Evolutionary conservation across 495 filamentous ascomycete genomes (phyloP).

Genomic region (Neurospora intermedia): DNA sequence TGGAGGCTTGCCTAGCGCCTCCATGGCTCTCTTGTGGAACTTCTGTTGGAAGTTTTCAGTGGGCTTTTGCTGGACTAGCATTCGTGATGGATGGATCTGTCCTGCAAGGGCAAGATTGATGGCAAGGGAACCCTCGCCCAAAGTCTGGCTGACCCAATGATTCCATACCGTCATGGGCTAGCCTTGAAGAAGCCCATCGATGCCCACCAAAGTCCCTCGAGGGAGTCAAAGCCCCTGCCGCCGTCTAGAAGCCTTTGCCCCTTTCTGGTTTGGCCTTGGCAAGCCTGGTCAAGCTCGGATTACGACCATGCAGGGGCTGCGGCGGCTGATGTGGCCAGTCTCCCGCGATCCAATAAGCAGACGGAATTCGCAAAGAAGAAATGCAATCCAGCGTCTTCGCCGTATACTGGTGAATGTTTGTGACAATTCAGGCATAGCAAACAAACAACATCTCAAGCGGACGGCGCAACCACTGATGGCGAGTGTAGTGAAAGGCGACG

Average conservation of each 20-base stretch:
- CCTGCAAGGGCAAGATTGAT: not conserved
- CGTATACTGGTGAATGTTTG: not conserved
- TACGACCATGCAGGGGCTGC: not conserved
- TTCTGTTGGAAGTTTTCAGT: not conserved
- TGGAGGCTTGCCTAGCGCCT: not conserved
- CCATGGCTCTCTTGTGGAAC: not conserved
- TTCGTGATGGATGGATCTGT: not conserved
- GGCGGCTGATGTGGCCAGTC: not conserved
- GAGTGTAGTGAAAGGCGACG: not conserved
- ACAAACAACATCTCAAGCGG: not conserved
- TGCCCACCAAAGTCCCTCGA: not conserved
- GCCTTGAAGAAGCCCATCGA: not conserved
- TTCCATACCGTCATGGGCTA: not conserved
- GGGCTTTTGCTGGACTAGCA: not conserved
- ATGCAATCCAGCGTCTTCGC: not conserved
- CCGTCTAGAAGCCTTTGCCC: not conserved
- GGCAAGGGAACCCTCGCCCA: not conserved
- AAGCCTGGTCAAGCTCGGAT: not conserved
- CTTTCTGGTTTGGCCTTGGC: not conserved
- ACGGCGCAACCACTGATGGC: not conserved
- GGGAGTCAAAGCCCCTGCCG: not conserved
- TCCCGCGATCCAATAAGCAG: slow-evolving; percentile 4
- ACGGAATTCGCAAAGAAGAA: not conserved
- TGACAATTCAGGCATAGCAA: not conserved
- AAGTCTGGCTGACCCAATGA: not conserved